phyloP scores from a whole-genome alignment of 331 rosid species.

The Malus hybrid region DNA sequence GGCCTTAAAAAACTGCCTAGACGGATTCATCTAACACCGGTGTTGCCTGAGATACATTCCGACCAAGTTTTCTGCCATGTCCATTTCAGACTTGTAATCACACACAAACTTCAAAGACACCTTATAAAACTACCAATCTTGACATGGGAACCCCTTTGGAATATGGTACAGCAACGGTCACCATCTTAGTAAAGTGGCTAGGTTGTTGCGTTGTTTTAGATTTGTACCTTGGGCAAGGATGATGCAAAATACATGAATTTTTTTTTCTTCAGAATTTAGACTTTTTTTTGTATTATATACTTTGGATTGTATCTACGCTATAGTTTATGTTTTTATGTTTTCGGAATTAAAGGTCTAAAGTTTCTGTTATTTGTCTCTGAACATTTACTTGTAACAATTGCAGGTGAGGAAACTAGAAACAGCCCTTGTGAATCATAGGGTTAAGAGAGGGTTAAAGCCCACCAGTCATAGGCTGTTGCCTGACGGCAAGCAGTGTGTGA shows the following conservation, averaged over 20 bases:
- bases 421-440: constrained; percentile 60
- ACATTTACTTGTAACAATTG: constrained; percentile 19
- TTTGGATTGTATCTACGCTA: neutral
- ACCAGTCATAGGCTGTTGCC: constrained; percentile 57
- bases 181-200: too few species aligned
- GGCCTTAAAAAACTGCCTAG: neutral
- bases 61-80: neutral
- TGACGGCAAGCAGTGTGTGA: constrained; percentile 44
- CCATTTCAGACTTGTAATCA: neutral
- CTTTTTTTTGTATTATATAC: neutral
- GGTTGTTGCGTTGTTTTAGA: neutral
- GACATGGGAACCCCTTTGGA: too few species aligned
- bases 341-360: neutral
- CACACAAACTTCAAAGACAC: neutral
- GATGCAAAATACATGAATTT: neutral
- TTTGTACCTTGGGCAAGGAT: neutral
- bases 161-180: too few species aligned
- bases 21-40: neutral
- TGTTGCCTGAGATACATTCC: neutral
- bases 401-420: constrained; percentile 92
- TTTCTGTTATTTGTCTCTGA: constrained; percentile 3
- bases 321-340: neutral
- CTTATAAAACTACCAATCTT: too few species aligned
- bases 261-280: neutral
- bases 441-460: constrained; percentile 65